Evolutionary conservation across 1,284 basidiomycete genomes (phyloP), one percentile per base, ranked within the genome.

Genomic region (Termitomyces sp.): DNA sequence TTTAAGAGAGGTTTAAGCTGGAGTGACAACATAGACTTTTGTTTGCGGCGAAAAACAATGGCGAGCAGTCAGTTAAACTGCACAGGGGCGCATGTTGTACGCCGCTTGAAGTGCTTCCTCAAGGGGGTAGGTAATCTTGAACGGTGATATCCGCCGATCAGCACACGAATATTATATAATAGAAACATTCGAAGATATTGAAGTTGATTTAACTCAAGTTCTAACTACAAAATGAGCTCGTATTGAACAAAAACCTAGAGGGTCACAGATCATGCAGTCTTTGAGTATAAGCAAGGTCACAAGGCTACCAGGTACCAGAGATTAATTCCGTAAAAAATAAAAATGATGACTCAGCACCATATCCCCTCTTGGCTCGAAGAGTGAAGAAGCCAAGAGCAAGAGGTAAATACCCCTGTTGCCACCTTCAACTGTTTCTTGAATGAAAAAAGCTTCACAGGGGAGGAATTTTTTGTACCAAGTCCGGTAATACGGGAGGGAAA

Each of bases 111-210:
- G 40, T 15, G 10, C 26, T 48, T 9, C 47, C 34, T 48, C 47
- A 49, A 49, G 26, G 47, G 36, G n/a, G n/a, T n/a, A n/a, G n/a
- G n/a, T 47, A 12, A 46, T 34, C 34, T 24, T 24, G 47, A 19
- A 49, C 38, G 31, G 45, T 47, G 30, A 47, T 21, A 43, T 34
- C 33, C 30, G 45, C 31, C 45, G 45, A 47, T 47, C 45, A 33
- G 28, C n/a, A 45, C 17, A 33, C 30, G 3, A 19, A 19, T 17
- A 40, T 40, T 19, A 40, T 19, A 9, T 19, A 40, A 40, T 21
- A 19, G 39, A 17, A 19, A 21, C 39, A 40, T 40, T 40, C 9
- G 10, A 19, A 17, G 12, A 21, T 17, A 40, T 40, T 40, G 3
- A 19, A 19, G 9, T 12, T 8, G 15, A 5, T 24, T 24, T 5